Conservation (phyloP, 73 alveolate species). For the Paramecium tetraurelia region DNA sequence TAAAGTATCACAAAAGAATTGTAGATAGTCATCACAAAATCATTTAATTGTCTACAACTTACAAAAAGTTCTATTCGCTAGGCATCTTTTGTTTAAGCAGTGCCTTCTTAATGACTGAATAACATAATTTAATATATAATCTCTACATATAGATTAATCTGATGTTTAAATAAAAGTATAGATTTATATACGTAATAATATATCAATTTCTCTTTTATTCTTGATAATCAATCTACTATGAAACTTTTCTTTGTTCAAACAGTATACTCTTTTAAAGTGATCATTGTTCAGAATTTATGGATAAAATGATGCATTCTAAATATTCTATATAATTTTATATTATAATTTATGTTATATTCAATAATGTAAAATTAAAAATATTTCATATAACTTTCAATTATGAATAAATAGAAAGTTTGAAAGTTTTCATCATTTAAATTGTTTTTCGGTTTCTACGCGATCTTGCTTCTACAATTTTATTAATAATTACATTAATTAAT, state of each 20-base stretch:
- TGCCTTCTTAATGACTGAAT: background rate
- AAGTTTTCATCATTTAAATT: too few species aligned
- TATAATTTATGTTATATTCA: too few species aligned
- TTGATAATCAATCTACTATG: too few species aligned
- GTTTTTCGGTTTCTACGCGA: too few species aligned
- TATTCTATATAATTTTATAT: background rate
- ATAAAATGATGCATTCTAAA: background rate
- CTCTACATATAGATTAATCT: background rate
- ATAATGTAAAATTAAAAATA: too few species aligned
- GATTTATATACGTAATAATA: background rate
- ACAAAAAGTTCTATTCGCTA: background rate
- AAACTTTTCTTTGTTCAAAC: background rate
- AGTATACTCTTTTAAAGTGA: background rate
- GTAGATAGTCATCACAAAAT: background rate
- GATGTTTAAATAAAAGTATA: background rate
- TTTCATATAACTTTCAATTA: too few species aligned
- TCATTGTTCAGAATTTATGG: background rate
- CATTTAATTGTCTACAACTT: background rate
- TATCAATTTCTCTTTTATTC: background rate
- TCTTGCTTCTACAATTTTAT: too few species aligned
- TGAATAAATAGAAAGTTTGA: too few species aligned
- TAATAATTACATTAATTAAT: too few species aligned
- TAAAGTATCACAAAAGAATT: background rate
- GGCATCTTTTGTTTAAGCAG: background rate
- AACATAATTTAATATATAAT: background rate